Base-by-base conservation (phyloP, 768 basidiomycete species). In the Lanmaoa rubissima region DNA sequence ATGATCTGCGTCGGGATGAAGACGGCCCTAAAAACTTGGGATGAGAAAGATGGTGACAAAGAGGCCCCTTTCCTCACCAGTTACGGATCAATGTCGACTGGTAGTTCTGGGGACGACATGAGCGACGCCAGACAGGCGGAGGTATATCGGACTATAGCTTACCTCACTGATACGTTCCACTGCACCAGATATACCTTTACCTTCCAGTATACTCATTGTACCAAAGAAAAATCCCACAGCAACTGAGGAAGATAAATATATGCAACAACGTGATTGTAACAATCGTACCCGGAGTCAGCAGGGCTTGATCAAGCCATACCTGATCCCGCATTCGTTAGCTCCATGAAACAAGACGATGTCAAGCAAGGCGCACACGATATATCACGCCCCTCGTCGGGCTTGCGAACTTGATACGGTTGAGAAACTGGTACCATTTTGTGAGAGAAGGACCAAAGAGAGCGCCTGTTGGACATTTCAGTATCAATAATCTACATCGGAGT, bases 281-380 rank as follows among this genome's bases (percentile, higher is more conserved):
- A 12, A 42, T 36, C 50, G 58, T 60, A 82, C 86, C 76, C 11
- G 94, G 93, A 1, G 91, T 87, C 46, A 92, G 75, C 13, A 90
- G 63, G 6, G 82, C 81, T 73, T 96, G 94, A 69, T 95, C 94
- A 28, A 94, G 77, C 72, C 81, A 90, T 7, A 92, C 89, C 89
- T 88, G 66, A 48, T 42, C 36, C 50, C 48, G 28, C 35, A 50
- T 26, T 12, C 10, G 9, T 65, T 8, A 58, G 45, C 11, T 26
- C 11, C 41, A 28, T 21, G 39, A 51, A 26, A 8, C 4, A 21
- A 6, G 32, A 35, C 9, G 16, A 48, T 7, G 13, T 10, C 2
- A 26, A 48, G 36, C 6, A 36, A 12, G 43, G 64, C 84, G 44
- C 48, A 90, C 90, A 36, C 87, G 77, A 63, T 86, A 87, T 11